Base-by-base conservation (phyloP, 768 basidiomycete genomes). In the Tricholoma terreum region DNA sequence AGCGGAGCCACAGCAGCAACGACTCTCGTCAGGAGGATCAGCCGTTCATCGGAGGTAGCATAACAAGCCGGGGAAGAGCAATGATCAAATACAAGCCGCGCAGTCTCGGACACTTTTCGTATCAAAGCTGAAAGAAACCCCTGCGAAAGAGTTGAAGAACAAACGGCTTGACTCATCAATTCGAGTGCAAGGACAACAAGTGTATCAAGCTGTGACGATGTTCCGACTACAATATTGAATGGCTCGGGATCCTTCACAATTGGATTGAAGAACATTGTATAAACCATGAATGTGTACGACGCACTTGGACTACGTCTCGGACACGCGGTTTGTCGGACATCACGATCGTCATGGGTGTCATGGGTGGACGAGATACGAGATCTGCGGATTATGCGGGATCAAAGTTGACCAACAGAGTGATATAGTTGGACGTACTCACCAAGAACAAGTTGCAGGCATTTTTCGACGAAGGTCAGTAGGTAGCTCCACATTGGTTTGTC, bases 71-170 rank as follows among this genome's bases (percentile, higher is more conserved):
- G 59, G 7, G 79, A 78, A 30, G 78, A 62, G 56, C 77, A 77
- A 57, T 69, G 77, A 50, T 81, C 70, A 58, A 83, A 78, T 21
- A 76, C 69, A 31, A 70, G 67, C 31, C 74, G 67, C 27, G 76
- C 63, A 14, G 77, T 65, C 34, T 77, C 76, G 12, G 75, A 69
- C 10, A 76, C 67, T 31, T 69, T 73, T 33, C 77, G 79, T 46
- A 75, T 61, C 42, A 84, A 61, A 61, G 87, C 83, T 14, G 68
- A 64, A 8, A 85, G 71, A 50, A 84, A 81, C 71, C 79, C 80
- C 33, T 78, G 76, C 11, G 74, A 77, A 42, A 75, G 73, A 11
- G 80, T 67, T 1, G 78, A 64, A 3, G 78, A 77, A 40, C 68
- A 70, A 46, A 86, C 56, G 1, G 77, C 66, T 50, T 71, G 74